Percentiles rank a stretch among this genome's conserved stretches.
phyloP scores from a whole-genome alignment of 2,329 filamentous ascomycete genomes.

The Cladosporium sp. region DNA sequence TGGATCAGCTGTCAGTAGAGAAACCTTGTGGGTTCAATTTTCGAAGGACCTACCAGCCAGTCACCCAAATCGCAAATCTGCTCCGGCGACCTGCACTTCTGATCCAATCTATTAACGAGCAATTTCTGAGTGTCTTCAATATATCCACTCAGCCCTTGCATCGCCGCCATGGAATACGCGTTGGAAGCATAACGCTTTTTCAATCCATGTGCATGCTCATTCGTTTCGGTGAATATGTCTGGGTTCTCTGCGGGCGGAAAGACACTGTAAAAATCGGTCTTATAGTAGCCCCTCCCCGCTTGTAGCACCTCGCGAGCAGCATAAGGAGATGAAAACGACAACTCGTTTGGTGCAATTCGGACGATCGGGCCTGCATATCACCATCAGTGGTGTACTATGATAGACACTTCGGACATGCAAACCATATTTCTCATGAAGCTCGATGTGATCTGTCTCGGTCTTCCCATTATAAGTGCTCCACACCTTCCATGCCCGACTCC shows the following conservation, averaged over 20 bases:
- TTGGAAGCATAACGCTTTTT: constrained; percentile 73
- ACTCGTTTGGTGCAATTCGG: constrained; percentile 68
- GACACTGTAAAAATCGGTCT: constrained; percentile 70
- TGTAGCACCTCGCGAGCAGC: constrained; percentile 75
- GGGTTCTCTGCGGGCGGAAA: constrained; percentile 73
- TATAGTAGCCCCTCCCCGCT: constrained; percentile 15
- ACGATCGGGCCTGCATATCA: constrained; percentile 51
- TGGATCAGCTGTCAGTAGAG: neutral
- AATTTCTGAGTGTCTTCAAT: constrained; percentile 73
- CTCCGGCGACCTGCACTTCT: constrained; percentile 42
- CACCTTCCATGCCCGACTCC: constrained; percentile 34
- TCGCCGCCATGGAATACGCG: constrained; percentile 74
- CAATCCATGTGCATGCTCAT: constrained; percentile 72
- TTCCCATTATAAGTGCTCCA: constrained; percentile 16
- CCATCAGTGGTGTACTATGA: neutral
- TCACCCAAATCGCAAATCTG: constrained; percentile 51
- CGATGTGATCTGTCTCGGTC: constrained; percentile 56
- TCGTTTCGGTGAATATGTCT: constrained; percentile 71
- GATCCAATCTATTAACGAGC: constrained; percentile 58
- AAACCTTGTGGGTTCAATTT: neutral
- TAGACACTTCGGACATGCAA: constrained; percentile 39
- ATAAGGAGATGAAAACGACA: constrained; percentile 73
- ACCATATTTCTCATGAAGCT: constrained; percentile 69
- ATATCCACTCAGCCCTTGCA: constrained; percentile 77
- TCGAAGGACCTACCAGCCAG: constrained; percentile 56